Conservation (phyloP, 2,329 filamentous ascomycete genomes). For the Aspergillus eucalypticola region DNA sequence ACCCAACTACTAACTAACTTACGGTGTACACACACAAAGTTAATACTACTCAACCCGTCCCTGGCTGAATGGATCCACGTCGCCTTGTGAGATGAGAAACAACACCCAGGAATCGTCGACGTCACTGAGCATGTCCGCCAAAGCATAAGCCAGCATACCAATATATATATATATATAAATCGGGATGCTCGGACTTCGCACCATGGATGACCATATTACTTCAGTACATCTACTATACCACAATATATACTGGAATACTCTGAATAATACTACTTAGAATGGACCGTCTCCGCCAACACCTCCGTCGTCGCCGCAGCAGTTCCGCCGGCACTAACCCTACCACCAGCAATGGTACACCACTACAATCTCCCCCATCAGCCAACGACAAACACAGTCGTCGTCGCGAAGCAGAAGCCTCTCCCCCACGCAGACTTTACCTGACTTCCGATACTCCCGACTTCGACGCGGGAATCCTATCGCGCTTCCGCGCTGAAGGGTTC, state of each 20-base stretch:
- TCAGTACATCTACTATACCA: not conserved
- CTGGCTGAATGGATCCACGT: slow-evolving; percentile 11
- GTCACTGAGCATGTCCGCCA: slow-evolving; percentile 17
- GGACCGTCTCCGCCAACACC: slow-evolving; percentile 19
- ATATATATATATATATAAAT: not conserved
- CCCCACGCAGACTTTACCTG: slow-evolving; percentile 30
- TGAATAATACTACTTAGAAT: not conserved
- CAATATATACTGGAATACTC: not conserved
- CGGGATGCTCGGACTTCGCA: not conserved
- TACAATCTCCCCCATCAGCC: slow-evolving; percentile 6
- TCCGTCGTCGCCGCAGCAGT: slow-evolving; percentile 21
- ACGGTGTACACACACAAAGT: no score
- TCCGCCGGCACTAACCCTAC: not conserved
- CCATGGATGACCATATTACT: not conserved
- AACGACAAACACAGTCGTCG: slow-evolving; percentile 13
- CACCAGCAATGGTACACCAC: not conserved
- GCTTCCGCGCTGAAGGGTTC: slow-evolving; percentile 61
- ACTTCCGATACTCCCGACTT: slow-evolving; percentile 44
- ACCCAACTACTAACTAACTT: not conserved
- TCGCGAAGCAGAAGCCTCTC: slow-evolving; percentile 7
- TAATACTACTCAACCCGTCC: not conserved
- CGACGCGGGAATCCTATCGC: slow-evolving; percentile 52
- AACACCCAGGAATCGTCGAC: slow-evolving; percentile 23
- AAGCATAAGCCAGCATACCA: not conserved
- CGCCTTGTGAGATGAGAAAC: not conserved